Conservation (phyloP, 2,329 filamentous ascomycete species). For the Fusarium brevicatenulatum region DNA sequence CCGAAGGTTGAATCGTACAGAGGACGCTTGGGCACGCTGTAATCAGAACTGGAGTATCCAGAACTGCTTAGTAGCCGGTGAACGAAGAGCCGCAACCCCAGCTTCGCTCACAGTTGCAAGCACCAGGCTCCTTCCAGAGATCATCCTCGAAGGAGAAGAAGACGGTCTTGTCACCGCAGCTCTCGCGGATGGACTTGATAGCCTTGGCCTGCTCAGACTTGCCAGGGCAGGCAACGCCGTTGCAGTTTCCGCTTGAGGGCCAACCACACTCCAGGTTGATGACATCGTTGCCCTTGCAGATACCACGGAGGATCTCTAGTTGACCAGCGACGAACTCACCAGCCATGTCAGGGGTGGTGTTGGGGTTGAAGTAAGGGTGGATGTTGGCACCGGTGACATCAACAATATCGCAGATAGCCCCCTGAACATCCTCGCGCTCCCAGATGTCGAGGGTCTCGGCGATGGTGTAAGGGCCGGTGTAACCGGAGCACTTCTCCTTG, state of each 20-base stretch:
- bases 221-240: slow-evolving; percentile 78
- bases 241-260: slow-evolving; percentile 76
- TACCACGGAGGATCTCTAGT: slow-evolving; percentile 73
- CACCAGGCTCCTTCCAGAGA: slow-evolving; percentile 79
- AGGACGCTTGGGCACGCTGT: slow-evolving; percentile 35
- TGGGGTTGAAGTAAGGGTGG: slow-evolving; percentile 92
- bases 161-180: slow-evolving; percentile 74
- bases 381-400: slow-evolving; percentile 88
- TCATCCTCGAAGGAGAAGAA: slow-evolving; percentile 88
- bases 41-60: slow-evolving; percentile 20
- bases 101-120: slow-evolving; percentile 79
- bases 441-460: slow-evolving; percentile 86
- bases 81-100: slow-evolving; percentile 69
- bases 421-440: slow-evolving; percentile 68
- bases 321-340: slow-evolving; percentile 81
- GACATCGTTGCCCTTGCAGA: slow-evolving; percentile 78
- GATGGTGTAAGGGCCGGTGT: slow-evolving; percentile 81
- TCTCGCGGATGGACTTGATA: slow-evolving; percentile 74
- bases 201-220: slow-evolving; percentile 73
- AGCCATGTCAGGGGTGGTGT: slow-evolving; percentile 69
- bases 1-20: slow-evolving; percentile 26
- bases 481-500: slow-evolving; percentile 76
- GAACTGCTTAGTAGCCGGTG: slow-evolving; percentile 25
- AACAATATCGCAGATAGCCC: slow-evolving; percentile 74
- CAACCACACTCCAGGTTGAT: slow-evolving; percentile 93